phyloP scores from a whole-genome alignment of 2,329 filamentous ascomycete genomes.

The Diaporthe australafricana region DNA sequence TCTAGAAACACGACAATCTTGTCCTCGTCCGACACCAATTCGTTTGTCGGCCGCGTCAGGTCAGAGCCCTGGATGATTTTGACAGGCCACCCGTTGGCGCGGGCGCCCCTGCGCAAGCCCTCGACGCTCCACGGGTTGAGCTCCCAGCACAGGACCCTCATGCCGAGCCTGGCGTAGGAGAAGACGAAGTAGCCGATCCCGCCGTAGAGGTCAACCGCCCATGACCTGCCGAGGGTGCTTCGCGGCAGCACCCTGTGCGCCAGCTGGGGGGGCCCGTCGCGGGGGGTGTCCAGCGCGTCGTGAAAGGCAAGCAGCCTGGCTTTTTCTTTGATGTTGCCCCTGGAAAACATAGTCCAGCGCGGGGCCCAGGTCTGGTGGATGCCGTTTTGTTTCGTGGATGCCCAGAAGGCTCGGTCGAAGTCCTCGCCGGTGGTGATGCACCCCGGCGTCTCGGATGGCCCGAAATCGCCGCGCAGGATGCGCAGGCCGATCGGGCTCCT shows the following conservation, averaged over 20 bases:
- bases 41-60: slow-evolving; percentile 50
- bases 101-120: slow-evolving; percentile 80
- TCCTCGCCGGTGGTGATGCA: slow-evolving; percentile 56
- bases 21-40: slow-evolving; percentile 56
- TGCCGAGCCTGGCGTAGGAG: slow-evolving; percentile 78
- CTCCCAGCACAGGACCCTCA: slow-evolving; percentile 88
- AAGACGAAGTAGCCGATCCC: slow-evolving; percentile 97
- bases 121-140: slow-evolving; percentile 91
- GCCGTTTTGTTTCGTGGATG: slow-evolving; percentile 79
- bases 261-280: background rate
- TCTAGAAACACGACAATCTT: slow-evolving; percentile 77
- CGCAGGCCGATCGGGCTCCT: slow-evolving; percentile 78
- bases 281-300: background rate
- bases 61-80: slow-evolving; percentile 61
- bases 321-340: slow-evolving; percentile 92
- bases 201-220: slow-evolving; percentile 85
- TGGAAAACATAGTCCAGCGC: slow-evolving; percentile 91
- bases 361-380: slow-evolving; percentile 90
- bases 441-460: slow-evolving; percentile 53
- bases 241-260: slow-evolving; percentile 1
- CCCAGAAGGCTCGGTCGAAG: slow-evolving; percentile 81
- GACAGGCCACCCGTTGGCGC: slow-evolving; percentile 74
- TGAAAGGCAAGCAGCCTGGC: slow-evolving; percentile 74
- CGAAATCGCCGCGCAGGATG: slow-evolving; percentile 81
- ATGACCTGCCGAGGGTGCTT: slow-evolving; percentile 48